phyloP scores from a whole-genome alignment of 371 early-diverging fungal genomes.

The Saksenaea oblongispora region DNA sequence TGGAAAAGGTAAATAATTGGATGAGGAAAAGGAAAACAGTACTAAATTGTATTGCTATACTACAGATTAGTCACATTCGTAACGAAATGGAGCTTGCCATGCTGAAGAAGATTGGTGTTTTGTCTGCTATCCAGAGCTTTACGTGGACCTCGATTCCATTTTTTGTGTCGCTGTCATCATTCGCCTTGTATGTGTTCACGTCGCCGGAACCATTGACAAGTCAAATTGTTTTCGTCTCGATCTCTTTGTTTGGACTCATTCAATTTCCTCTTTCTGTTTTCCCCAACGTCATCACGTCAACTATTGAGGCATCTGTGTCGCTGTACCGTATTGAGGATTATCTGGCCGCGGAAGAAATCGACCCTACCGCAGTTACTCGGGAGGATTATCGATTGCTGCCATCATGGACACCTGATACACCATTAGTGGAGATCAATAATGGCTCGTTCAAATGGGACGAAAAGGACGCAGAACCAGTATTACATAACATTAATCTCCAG shows the following conservation, averaged over 20 bases:
- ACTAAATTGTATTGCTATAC: not conserved
- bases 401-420: constrained; percentile 31
- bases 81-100: constrained; percentile 76
- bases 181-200: constrained; percentile 74
- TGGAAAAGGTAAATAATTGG: constrained; percentile 36
- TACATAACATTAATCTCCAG: constrained; percentile 67
- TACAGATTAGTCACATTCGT: constrained; percentile 69
- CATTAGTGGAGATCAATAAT: constrained; percentile 38
- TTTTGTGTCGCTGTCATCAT: constrained; percentile 84
- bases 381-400: constrained; percentile 33
- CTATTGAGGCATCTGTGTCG: constrained; percentile 87
- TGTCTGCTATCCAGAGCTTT: constrained; percentile 66
- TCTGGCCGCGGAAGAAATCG: constrained; percentile 76
- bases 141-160: constrained; percentile 83
- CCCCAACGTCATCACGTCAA: constrained; percentile 55
- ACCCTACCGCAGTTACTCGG: constrained; percentile 63
- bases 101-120: constrained; percentile 71
- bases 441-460: constrained; percentile 36
- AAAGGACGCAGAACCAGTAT: constrained; percentile 43
- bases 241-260: constrained; percentile 92
- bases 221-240: constrained; percentile 82
- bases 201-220: constrained; percentile 68
- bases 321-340: constrained; percentile 79
- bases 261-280: constrained; percentile 87
- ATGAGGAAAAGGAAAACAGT: not conserved